Base-by-base conservation (phyloP, 2,329 filamentous ascomycete genomes). In the Monosporascus sp. region DNA sequence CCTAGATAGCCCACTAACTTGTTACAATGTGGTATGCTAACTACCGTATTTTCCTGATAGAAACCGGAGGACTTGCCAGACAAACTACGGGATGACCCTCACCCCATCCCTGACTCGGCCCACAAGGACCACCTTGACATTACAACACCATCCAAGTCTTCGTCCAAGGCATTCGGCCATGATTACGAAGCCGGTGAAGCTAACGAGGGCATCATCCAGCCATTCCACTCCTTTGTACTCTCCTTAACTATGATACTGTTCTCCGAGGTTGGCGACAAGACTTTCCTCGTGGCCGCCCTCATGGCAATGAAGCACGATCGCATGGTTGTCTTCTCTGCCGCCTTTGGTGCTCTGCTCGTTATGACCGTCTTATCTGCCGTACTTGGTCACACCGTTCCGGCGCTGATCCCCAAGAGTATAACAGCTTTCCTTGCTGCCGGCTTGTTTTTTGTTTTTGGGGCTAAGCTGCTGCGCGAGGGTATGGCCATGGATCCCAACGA, bases 231-330 rank as follows among this genome's bases (percentile, higher is more conserved):
- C 4, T 95, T 94, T 65, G 67, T 96, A 14, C 85, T 97, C 35
- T 96, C 94, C 17, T 85, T 97, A 55, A 93, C 92, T 54, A 99
- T 97, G 94, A 99, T 99, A 64, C 77, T 97, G 58, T 88, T 97
- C 63, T 97, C 93, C 47, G 94, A 99, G 70, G 85, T 99, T 64
- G 94, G 94, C 58, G 94, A 99, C 81, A 99, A 99, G 76, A 99
- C 94, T 0, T 99, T 99, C 77, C 80, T 99, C 44, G 91, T 99
- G 22, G 94, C 94, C 7, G 93, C 92, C 7, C 82, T 99, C 18
- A 99, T 99, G 94, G 94, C 94, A 14, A 99, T 99, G 94, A 94
- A 96, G 69, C 93, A 99, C 65, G 88, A 94, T 57, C 87, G 94
- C 50, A 77, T 96, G 59, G 81, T 97, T 14, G 94, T 99, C 57